A percentile compares a stretch with the other conserved stretches of the same genome.
Evolutionary conservation across 2,329 filamentous ascomycete genomes (phyloP).

Genomic region (Scorias spongiosa): DNA sequence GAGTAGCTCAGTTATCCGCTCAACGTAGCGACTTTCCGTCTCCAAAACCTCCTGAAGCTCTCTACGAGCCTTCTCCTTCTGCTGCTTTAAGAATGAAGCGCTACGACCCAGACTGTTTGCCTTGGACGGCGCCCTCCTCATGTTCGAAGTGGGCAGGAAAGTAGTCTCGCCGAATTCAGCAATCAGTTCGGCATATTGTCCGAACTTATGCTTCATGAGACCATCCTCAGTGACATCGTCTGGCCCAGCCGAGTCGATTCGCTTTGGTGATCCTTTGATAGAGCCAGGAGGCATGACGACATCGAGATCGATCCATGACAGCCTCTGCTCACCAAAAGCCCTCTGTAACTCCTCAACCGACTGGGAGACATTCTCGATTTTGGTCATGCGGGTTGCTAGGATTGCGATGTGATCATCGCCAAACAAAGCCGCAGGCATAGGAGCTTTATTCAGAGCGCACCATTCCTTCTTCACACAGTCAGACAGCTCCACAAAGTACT

Average conservation of each 20-base stretch:
- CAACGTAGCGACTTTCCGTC: slow-evolving; percentile 87
- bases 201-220: slow-evolving; percentile 50
- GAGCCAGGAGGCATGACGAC: slow-evolving; percentile 67
- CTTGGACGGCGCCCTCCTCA: slow-evolving; percentile 76
- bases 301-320: slow-evolving; percentile 78
- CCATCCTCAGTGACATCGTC: slow-evolving; percentile 15
- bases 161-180: slow-evolving; percentile 68
- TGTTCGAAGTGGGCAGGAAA: slow-evolving; percentile 71
- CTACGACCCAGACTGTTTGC: slow-evolving; percentile 66
- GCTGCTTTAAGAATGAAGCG: slow-evolving; percentile 61
- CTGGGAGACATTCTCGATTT: slow-evolving; percentile 60
- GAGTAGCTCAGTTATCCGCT: slow-evolving; percentile 50
- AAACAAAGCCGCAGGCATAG: slow-evolving; percentile 54
- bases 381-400: slow-evolving; percentile 69
- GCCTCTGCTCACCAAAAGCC: slow-evolving; percentile 64
- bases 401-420: slow-evolving; percentile 86
- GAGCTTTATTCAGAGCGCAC: slow-evolving; percentile 36
- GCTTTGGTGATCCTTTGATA: slow-evolving; percentile 29
- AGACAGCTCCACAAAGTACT: slow-evolving; percentile 84
- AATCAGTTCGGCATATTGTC: slow-evolving; percentile 60
- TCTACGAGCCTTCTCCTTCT: slow-evolving; percentile 71
- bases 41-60: slow-evolving; percentile 84
- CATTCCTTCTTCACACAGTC: slow-evolving; percentile 59
- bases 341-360: slow-evolving; percentile 58
- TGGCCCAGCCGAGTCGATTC: slow-evolving; percentile 9